Evolutionary conservation across 768 basidiomycete genomes (phyloP).

Genomic region (Collybia nuda): DNA sequence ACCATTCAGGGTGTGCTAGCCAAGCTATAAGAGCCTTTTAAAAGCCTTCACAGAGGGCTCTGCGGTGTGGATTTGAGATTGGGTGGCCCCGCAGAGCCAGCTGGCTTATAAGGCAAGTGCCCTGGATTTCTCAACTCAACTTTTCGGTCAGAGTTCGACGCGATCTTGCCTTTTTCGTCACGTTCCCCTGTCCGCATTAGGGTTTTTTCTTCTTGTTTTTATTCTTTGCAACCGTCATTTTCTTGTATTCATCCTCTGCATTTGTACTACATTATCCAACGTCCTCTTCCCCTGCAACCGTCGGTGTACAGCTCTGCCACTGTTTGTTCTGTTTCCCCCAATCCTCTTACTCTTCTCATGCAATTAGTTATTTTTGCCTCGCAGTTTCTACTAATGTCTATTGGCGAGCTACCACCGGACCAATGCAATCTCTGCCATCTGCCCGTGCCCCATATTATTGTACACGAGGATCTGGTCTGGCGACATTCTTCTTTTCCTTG

Average conservation of each 20-base stretch:
- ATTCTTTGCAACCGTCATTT: neutral
- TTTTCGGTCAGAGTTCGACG: constrained; percentile 11
- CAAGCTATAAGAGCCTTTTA: neutral
- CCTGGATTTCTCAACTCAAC: constrained; percentile 12
- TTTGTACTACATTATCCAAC: neutral
- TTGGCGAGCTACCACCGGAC: neutral
- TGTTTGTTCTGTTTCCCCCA: neutral
- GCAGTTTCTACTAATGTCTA: neutral
- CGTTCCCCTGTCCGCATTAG: constrained; percentile 7
- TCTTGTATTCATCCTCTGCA: neutral
- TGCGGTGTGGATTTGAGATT: neutral
- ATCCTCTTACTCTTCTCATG: neutral
- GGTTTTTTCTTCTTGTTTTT: neutral
- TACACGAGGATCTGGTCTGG: constrained; percentile 25
- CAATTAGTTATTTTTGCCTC: neutral
- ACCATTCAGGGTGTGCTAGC: constrained; percentile 1
- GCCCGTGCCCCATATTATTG: constrained; percentile 4
- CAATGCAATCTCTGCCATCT: too few species aligned
- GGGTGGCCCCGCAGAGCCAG: constrained; percentile 4
- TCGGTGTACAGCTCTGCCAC: neutral
- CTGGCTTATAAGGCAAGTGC: constrained; percentile 14
- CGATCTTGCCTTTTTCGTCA: constrained; percentile 18
- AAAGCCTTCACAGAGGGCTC: constrained; percentile 1
- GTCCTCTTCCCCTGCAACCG: neutral
- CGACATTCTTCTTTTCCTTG: constrained; percentile 18